Base-by-base conservation (phyloP, 176 grass and related monocot species). In the Ampelocalamus luodianensis region DNA sequence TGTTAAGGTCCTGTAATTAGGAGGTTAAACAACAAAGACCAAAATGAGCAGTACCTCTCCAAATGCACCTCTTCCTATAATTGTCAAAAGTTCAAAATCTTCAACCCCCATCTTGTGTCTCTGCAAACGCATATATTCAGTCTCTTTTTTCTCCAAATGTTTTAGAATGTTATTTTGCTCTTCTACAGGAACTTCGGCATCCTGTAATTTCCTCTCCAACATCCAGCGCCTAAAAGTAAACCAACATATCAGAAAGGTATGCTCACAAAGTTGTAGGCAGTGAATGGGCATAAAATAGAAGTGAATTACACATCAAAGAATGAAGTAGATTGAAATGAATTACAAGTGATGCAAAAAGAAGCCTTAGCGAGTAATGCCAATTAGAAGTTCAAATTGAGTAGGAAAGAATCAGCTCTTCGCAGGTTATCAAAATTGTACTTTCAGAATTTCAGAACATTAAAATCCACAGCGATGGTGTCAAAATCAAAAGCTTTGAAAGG, bases 81-180 rank as follows among this genome's bases (percentile, higher is more conserved):
- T 99, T 27, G 96, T 99, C 83, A 99, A 87, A 83, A 99, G 93
- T 79, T 96, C 93, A 96, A 99, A 99, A 91, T 99, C 96, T 83
- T 99, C 96, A 50, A 91, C 96, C 44, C 91, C 91, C 91, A 99
- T 96, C 87, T 96, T 99, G 79, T 99, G 93, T 89, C 96, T 96
- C 79, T 99, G 93, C 63, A 92, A 85, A 23, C 96, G 91, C 96
- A 99, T 99, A 75, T 96, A 96, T 86, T 99, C 93, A 26, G 96
- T 99, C 66, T 99, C 96, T 10, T 99, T 99, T 81, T 92, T 96
- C 88, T 99, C 96, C 69, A 99, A 92, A 87, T 96, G 84, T 83
- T 98, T 98, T 20, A 95, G 82, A 83, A 98, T 93, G 78, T 98
- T 92, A 76, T 93, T 92, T 83, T 95, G 84, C 91, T 98, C 96